Evolutionary conservation across 768 basidiomycete genomes (phyloP).

Genomic region (Russula olivacea): DNA sequence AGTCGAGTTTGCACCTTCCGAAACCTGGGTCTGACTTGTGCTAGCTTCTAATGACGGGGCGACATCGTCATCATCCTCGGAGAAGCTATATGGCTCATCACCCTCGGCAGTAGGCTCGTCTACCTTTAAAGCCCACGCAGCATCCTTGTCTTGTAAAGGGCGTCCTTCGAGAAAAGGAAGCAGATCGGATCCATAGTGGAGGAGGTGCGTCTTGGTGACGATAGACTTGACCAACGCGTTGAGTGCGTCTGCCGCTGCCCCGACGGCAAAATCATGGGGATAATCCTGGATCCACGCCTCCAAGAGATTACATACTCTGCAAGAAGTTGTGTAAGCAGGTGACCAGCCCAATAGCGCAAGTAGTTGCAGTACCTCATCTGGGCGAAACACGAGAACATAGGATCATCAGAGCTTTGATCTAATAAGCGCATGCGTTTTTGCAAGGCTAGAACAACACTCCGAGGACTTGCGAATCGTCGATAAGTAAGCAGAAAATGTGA

Average conservation of each 20-base stretch:
- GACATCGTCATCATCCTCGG: constrained; percentile 47
- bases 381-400: constrained; percentile 81
- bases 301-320: constrained; percentile 72
- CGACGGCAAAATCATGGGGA: constrained; percentile 74
- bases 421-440: constrained; percentile 80
- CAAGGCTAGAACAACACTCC: constrained; percentile 78
- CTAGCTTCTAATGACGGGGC: constrained; percentile 28
- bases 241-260: constrained; percentile 65
- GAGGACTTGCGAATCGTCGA: constrained; percentile 74
- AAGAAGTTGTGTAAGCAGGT: constrained; percentile 6
- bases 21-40: constrained; percentile 23
- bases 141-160: constrained; percentile 62
- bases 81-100: constrained; percentile 52
- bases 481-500: constrained; percentile 80
- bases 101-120: constrained; percentile 53
- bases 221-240: constrained; percentile 74
- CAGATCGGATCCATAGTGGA: constrained; percentile 81
- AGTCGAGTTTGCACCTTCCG: constrained; percentile 9
- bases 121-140: constrained; percentile 66
- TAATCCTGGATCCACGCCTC: constrained; percentile 74
- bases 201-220: constrained; percentile 69
- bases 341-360: background rate
- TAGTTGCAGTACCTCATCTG: constrained; percentile 64
- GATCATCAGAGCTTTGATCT: constrained; percentile 65
- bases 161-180: constrained; percentile 72